phyloP scores from a whole-genome alignment of 495 filamentous ascomycete species.

The Podospora tetraspora region DNA sequence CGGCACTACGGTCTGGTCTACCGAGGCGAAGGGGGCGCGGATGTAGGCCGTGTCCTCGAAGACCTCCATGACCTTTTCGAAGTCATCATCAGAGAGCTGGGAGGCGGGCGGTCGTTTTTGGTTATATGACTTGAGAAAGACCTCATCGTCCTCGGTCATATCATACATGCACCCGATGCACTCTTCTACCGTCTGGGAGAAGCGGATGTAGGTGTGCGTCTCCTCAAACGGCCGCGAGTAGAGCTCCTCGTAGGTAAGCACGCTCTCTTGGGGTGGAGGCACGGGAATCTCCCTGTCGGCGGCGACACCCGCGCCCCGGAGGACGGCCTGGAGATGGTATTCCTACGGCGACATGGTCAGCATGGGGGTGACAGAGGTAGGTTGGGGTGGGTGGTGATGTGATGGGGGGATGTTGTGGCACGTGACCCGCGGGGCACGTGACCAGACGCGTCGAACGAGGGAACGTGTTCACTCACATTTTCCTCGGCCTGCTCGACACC shows the following conservation, averaged over 20 bases:
- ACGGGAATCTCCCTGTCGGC: conserved; percentile 80
- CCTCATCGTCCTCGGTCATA: conserved; percentile 85
- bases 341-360: conserved; percentile 57
- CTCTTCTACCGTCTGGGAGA: conserved; percentile 96
- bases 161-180: conserved; percentile 77
- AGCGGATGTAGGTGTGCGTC: conserved; percentile 91
- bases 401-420: conserved; percentile 7
- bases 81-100: conserved; percentile 79
- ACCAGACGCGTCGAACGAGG: conserved; percentile 39
- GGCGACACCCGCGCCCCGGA: conserved; percentile 66
- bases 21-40: conserved; percentile 79
- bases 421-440: conserved; percentile 46
- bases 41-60: conserved; percentile 79
- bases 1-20: conserved; percentile 76
- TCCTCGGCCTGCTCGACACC: conserved; percentile 96
- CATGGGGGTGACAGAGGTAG: conserved; percentile 26
- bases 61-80: conserved; percentile 90
- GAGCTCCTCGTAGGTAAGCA: conserved; percentile 76
- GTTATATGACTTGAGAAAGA: conserved; percentile 79
- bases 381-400: conserved; percentile 21
- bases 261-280: conserved; percentile 70
- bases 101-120: conserved; percentile 57
- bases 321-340: conserved; percentile 94
- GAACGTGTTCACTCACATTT: conserved; percentile 64
- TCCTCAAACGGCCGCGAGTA: conserved; percentile 75